Evolutionary conservation across 164 flowering plant genomes (phyloP), one percentile per base, ranked within the genome.

Genomic region (Dillenia turbinata): DNA sequence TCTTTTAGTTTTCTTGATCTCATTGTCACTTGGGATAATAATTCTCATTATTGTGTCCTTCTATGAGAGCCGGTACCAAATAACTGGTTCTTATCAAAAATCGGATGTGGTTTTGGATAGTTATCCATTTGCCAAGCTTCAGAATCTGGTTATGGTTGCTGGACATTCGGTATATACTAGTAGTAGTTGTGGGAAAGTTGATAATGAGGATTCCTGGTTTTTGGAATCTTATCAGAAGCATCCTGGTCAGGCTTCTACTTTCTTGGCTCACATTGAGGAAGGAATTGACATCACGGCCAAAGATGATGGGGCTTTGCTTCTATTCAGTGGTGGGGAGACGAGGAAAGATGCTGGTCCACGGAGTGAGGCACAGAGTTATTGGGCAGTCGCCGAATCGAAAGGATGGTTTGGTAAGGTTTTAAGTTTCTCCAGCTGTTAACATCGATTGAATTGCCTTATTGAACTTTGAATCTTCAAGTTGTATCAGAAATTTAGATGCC

Each of bases 271-370:
- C 70, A 91, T 94, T 56, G 61, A 79, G 60, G 85, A 84, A 67
- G 99, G 97, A 22, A 79, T 94, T 66, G 93, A 87, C 43, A 65
- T 79, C 62, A 76, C 88, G 2, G 91, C 85, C 0, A 81, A 75
- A 66, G 99, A 94, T 72, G 87, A 84, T 52, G 72, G 56, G 9
- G 82, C 96, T 54, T 66, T 94, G 79, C 89, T 94, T 66, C 67
- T 94, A 79, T 94, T 94, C 73, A 94, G 99, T 77, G 99, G 97
- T 15, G 99, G 99, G 47, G 97, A 94, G 80, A 94, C 99, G 56
- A 67, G 99, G 64, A 94, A 83, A 73, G 90, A 86, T 68, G 97
- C 97, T 12, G 99, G 99, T 49, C 99, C 99, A 22, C 79, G 97
- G 22, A 94, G 99, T 56, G 99, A 94, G 77, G 99, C 99, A 2